A percentile compares a stretch with the other conserved stretches of the same genome.
Conservation (phyloP, 345 rosid genomes). For the Euphorbia tirucalli region DNA sequence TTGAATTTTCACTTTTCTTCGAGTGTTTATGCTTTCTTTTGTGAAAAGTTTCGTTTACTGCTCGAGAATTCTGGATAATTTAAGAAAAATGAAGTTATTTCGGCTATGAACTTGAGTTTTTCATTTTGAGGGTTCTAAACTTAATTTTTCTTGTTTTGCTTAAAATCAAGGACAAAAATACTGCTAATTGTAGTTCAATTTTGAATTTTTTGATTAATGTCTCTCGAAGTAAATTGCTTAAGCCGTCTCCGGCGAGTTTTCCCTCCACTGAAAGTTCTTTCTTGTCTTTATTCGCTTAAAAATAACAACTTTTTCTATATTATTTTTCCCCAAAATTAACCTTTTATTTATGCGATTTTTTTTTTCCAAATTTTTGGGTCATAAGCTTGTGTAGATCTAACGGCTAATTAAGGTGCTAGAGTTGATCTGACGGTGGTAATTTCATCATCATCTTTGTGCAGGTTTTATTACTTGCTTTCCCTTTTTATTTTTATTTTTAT, state of each 20-base stretch:
- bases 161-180: not conserved
- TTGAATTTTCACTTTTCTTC: not conserved
- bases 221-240: not conserved
- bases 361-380: not conserved
- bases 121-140: not conserved
- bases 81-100: not conserved
- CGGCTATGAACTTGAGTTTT: not conserved
- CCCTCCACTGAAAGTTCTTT: conserved; percentile 19
- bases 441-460: conserved; percentile 11
- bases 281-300: conserved; percentile 13
- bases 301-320: conserved; percentile 7
- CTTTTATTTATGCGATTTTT: not conserved
- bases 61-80: not conserved
- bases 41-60: not conserved
- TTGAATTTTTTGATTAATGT: not conserved
- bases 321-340: not conserved
- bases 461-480: not conserved
- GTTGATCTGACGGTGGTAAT: conserved; percentile 28
- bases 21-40: not conserved
- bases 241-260: conserved; percentile 21
- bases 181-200: not conserved
- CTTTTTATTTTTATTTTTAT: not conserved
- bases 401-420: conserved; percentile 16
- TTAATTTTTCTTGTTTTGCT: not conserved
- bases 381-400: conserved; percentile 23